These are phyloP conservation scores for Spergularia azorica DNA, from an alignment of 179 eudicot species.

Conservation along the genomic window DNA sequence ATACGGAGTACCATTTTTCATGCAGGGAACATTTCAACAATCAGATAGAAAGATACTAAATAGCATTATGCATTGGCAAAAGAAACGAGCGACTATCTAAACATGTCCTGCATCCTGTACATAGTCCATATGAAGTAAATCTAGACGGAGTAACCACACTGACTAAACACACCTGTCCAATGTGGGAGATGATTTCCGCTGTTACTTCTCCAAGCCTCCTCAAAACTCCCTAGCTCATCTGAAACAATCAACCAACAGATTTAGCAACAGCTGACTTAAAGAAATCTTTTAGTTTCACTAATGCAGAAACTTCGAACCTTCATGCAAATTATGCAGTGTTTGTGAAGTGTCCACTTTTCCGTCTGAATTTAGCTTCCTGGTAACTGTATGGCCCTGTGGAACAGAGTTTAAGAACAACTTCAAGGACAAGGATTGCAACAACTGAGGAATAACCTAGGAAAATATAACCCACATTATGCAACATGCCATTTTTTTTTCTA, in stretches of 20 bases:
- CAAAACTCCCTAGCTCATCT: constrained; percentile 74
- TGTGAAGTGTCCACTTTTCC: constrained; percentile 76
- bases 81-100: no score
- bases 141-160: no score
- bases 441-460: background rate
- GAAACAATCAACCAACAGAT: background rate
- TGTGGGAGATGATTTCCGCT: constrained; percentile 40
- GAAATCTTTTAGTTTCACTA: background rate
- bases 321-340: constrained; percentile 70
- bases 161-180: constrained; percentile 31
- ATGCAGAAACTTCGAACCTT: constrained; percentile 41
- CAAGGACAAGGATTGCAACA: background rate
- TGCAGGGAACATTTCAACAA: no score
- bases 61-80: no score
- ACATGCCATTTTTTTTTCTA: background rate
- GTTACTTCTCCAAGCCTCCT: constrained; percentile 67
- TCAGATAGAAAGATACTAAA: no score
- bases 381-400: constrained; percentile 70
- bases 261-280: background rate
- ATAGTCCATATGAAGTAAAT: no score
- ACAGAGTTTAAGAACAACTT: background rate
- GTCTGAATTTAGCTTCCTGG: constrained; percentile 71
- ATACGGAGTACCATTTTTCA: no score
- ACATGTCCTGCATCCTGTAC: no score
- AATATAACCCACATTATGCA: background rate